phyloP scores from a whole-genome alignment of 192 early-diverging fungal genomes.

The Backusella circina region DNA sequence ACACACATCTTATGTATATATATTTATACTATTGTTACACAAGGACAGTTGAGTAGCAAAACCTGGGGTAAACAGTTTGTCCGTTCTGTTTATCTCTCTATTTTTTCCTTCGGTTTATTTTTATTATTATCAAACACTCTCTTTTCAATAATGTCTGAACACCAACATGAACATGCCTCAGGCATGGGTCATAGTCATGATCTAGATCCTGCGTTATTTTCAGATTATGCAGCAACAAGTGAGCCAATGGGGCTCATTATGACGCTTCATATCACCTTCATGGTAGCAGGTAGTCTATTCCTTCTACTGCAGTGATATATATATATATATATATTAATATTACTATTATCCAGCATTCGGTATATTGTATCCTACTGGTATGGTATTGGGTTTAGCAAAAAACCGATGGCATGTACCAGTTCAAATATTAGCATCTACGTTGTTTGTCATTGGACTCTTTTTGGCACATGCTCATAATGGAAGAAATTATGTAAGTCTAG shows the following conservation, averaged over 20 bases:
- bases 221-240: slow-evolving; percentile 21
- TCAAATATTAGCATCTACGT: slow-evolving; percentile 42
- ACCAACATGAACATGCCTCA: slow-evolving; percentile 11
- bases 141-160: not conserved
- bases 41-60: not conserved
- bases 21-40: too few species aligned
- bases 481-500: slow-evolving; percentile 46
- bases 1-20: too few species aligned
- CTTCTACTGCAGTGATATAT: too few species aligned
- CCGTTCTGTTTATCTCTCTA: not conserved
- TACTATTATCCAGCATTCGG: slow-evolving; percentile 20
- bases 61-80: not conserved
- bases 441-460: slow-evolving; percentile 51
- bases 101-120: not conserved
- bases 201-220: slow-evolving; percentile 21
- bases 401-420: slow-evolving; percentile 62
- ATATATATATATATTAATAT: too few species aligned
- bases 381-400: slow-evolving; percentile 55
- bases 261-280: slow-evolving; percentile 25
- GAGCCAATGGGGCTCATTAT: slow-evolving; percentile 34
- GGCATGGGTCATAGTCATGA: slow-evolving; percentile 28
- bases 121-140: not conserved
- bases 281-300: slow-evolving; percentile 23
- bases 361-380: slow-evolving; percentile 38
- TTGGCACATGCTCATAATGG: slow-evolving; percentile 61